A percentile compares a stretch with the other conserved stretches of the same genome.
Conservation (phyloP, 257 asterid genomes). For the Schizonepeta tenuifolia region DNA sequence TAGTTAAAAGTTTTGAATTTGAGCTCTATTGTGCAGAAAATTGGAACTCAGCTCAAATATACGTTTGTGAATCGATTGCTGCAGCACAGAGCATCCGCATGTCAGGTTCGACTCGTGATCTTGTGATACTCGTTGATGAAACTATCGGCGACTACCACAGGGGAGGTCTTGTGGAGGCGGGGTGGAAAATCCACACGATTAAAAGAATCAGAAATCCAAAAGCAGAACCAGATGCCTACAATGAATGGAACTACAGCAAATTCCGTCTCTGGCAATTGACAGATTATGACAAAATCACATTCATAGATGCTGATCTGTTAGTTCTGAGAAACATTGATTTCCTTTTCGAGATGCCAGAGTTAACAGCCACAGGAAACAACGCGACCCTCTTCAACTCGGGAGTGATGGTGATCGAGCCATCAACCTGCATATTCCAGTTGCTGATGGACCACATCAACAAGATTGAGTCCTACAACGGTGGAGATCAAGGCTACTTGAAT, state of each 20-base stretch:
- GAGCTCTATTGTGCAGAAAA: too few species aligned
- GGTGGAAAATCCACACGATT: slow-evolving; percentile 83
- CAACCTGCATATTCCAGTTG: slow-evolving; percentile 76
- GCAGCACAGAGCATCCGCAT: slow-evolving; percentile 97
- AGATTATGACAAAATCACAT: slow-evolving; percentile 83
- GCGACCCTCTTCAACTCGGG: slow-evolving; percentile 92
- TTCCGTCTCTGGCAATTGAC: slow-evolving; percentile 96
- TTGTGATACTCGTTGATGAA: slow-evolving; percentile 85
- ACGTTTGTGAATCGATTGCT: slow-evolving; percentile 90
- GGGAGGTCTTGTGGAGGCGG: slow-evolving; percentile 80
- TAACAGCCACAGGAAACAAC: slow-evolving; percentile 82
- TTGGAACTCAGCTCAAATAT: slow-evolving; percentile 83
- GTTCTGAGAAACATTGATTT: slow-evolving; percentile 82
- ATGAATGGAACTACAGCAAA: slow-evolving; percentile 92
- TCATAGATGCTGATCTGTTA: slow-evolving; percentile 82
- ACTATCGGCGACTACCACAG: slow-evolving; percentile 73
- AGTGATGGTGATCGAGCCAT: slow-evolving; percentile 92
- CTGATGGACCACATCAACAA: slow-evolving; percentile 85
- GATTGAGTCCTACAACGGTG: slow-evolving; percentile 90
- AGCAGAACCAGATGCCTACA: slow-evolving; percentile 88
- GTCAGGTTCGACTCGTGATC: slow-evolving; percentile 89
- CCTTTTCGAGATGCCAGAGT: slow-evolving; percentile 89
- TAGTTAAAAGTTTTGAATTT: too few species aligned
- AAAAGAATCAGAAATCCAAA: slow-evolving; percentile 87
- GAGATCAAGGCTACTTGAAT: slow-evolving; percentile 91